Percentiles rank a stretch among this genome's conserved stretches.
These are phyloP conservation scores for Penicillium canescens DNA, from an alignment of 495 filamentous ascomycete species.

Conservation along the genomic window DNA sequence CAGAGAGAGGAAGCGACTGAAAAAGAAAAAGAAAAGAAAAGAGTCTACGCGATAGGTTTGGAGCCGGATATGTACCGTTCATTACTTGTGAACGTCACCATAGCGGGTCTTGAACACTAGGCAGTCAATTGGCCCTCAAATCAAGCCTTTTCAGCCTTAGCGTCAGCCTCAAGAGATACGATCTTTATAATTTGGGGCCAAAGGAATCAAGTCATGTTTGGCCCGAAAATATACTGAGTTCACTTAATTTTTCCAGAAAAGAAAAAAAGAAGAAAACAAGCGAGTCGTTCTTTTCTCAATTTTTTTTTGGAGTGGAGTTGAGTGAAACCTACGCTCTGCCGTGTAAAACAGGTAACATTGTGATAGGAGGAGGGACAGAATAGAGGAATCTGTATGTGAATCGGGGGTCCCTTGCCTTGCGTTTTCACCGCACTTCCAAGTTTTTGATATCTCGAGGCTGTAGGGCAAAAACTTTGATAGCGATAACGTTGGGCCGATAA, in stretches of 20 bases:
- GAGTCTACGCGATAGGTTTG: no score
- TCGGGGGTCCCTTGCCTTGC: no score
- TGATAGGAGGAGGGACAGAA: no score
- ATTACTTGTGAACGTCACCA: slow-evolving; percentile 2
- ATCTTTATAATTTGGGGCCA: neutral
- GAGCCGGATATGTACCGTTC: no score
- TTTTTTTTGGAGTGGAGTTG: no score
- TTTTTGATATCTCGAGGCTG: neutral
- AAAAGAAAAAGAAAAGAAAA: neutral
- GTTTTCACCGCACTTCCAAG: neutral
- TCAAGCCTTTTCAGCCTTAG: neutral
- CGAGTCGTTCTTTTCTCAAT: no score
- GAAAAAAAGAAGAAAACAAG: no score
- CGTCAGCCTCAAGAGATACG: neutral
- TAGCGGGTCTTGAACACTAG: slow-evolving; percentile 1
- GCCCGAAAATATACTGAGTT: no score
- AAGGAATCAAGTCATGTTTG: neutral
- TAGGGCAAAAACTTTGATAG: neutral
- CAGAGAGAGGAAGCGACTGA: neutral
- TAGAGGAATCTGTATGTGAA: no score
- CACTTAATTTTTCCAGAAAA: no score
- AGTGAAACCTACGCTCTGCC: no score
- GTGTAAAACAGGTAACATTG: no score
- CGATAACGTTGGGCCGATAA: slow-evolving; percentile 5
- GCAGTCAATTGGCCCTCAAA: neutral